Base-by-base conservation (phyloP, 441 rosid genomes). In the Hura crepitans region DNA sequence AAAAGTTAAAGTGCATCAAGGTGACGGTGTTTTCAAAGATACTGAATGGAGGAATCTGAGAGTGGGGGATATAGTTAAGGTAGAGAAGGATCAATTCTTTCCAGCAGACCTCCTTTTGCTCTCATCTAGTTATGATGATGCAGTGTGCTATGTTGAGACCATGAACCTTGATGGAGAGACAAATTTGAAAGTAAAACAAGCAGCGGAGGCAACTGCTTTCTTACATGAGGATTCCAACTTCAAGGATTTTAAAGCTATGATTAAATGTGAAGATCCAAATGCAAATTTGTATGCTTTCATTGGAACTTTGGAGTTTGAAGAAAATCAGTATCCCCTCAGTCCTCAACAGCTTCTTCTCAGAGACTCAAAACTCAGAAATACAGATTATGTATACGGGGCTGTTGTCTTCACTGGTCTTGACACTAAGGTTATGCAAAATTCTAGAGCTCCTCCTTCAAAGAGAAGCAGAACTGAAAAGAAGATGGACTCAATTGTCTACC, bases 101-200 rank as follows among this genome's bases (percentile, higher is more conserved):
- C 99, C 99, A 0, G 95, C 96, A 9, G 99, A 96, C 66, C 95
- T 96, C 50, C 82, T 93, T 69, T 74, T 96, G 62, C 89, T 96
- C 61, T 87, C 99, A 1, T 92, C 98, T 15, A 88, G 85, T 79
- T 89, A 86, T 35, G 97, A 87, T 18, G 98, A 96, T 47, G 88
- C 89, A 75, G 81, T 88, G 62, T 96, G 99, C 90, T 95, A 95
- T 69, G 99, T 95, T 45, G 99, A 95, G 80, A 95, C 98, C 56
- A 95, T 77, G 83, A 95, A 96, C 72, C 96, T 96, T 47, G 99
- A 96, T 56, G 99, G 99, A 49, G 99, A 96, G 75, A 96, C 99
- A 50, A 96, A 92, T 67, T 79, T 96, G 84, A 96, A 96, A 76
- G 78, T 89, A 13, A 96, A 96, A 77, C 96, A 89, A 81, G 91